These are phyloP conservation scores for Solanum gandarillasii DNA, from an alignment of 257 asterid genomes.

Conservation along the genomic window DNA sequence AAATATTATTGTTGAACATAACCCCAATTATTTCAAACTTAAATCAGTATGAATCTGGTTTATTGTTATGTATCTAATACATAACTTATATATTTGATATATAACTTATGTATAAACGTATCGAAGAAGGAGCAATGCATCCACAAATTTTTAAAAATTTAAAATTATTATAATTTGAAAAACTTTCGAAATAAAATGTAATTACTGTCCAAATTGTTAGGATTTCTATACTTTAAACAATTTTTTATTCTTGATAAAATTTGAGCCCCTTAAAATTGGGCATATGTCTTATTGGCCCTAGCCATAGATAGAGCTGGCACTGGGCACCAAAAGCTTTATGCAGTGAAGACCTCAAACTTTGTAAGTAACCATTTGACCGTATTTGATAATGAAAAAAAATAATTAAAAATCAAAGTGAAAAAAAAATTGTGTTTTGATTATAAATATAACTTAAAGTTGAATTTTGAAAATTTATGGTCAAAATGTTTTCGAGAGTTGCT, in stretches of 20 bases:
- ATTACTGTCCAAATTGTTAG: no score
- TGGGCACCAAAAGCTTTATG: background rate
- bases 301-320: no score
- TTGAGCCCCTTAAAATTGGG: background rate
- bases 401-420: no score
- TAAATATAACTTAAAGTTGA: background rate
- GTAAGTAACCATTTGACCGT: background rate
- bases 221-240: background rate
- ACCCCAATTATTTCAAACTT: background rate
- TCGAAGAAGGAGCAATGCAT: background rate
- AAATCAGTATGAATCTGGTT: no score
- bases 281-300: background rate
- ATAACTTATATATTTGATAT: no score
- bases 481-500: background rate
- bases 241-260: no score
- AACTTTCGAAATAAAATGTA: no score
- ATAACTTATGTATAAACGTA: background rate
- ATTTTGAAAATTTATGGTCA: background rate
- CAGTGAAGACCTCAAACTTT: background rate
- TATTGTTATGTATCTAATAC: background rate
- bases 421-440: background rate
- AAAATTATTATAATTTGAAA: no score
- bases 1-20: no score
- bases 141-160: background rate
- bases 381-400: no score